These are phyloP conservation scores for Xylaria nigripes DNA, from an alignment of 495 filamentous ascomycete species.

Conservation along the genomic window DNA sequence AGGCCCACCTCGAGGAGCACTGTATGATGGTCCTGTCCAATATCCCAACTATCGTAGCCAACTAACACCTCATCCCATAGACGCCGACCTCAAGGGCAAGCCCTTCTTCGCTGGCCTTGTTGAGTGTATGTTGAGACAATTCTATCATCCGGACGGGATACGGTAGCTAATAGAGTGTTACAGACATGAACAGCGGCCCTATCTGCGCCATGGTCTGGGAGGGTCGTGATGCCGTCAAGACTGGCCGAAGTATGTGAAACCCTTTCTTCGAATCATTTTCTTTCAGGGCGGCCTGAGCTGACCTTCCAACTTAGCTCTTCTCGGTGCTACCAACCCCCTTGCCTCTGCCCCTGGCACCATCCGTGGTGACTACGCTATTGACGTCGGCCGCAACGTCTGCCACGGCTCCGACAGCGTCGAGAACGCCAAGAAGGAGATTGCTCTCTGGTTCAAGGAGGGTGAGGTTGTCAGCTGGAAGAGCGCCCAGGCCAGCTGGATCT, in stretches of 20 bases:
- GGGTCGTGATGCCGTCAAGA: conserved; percentile 95
- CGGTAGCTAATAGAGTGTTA: neutral
- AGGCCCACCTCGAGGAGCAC: conserved; percentile 95
- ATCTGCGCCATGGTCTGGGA: conserved; percentile 99
- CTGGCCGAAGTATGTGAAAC: conserved; percentile 65
- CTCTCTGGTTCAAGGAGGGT: conserved; percentile 84
- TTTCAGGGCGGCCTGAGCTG: conserved; percentile 9
- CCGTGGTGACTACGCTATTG: conserved; percentile 52
- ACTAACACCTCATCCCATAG: conserved; percentile 34
- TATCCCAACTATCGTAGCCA: conserved; percentile 2
- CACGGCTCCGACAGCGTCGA: conserved; percentile 98
- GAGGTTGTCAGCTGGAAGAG: conserved; percentile 76
- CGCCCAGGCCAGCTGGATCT: conserved; percentile 81
- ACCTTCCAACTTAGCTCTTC: conserved; percentile 49
- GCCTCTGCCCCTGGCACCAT: conserved; percentile 92
- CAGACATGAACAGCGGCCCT: conserved; percentile 95
- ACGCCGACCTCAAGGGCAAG: conserved; percentile 84
- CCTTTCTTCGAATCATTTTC: neutral
- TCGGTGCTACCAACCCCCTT: conserved; percentile 97
- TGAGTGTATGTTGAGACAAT: conserved; percentile 51
- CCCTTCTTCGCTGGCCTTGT: conserved; percentile 92
- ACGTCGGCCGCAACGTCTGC: conserved; percentile 97
- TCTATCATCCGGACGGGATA: neutral
- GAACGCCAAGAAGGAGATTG: conserved; percentile 98
- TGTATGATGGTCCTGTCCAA: conserved; percentile 40